Evolutionary conservation across 1,284 basidiomycete species (phyloP), one percentile per base, ranked within the genome.

Genomic region (Trichosporon sp.): DNA sequence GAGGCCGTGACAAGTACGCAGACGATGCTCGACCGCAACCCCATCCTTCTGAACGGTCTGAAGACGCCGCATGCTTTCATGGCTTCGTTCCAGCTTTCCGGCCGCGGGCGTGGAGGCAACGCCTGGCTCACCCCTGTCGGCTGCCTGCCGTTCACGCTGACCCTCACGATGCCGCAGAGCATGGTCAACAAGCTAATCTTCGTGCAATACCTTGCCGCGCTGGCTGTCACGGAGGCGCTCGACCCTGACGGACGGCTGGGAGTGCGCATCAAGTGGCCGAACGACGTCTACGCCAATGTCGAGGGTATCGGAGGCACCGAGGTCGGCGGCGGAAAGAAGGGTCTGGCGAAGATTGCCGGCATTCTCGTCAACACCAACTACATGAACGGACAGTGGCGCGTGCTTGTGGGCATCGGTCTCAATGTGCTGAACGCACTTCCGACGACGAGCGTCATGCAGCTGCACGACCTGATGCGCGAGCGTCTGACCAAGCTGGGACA

Each of bases 241-340:
- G 81, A 79, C 67, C 78, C 77, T 27, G 82, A 82, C 65, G 89
- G 87, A 0, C 81, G 83, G 13, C 71, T 85, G 0, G 83, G 83
- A 4, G 85, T 95, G 4, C 85, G 87, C 56, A 83, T 99, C 61
- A 99, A 99, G 80, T 99, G 96, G 96, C 95, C 95, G 11, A 99
- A 99, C 74, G 95, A 99, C 74, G 82, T 99, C 7, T 99, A 98
- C 74, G 89, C 87, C 2, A 84, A 82, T 34, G 72, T 73, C 9
- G 81, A 82, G 8, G 82, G 81, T 6, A 82, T 80, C 7, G 75
- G 77, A 2, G 74, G 76, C 21, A 72, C 73, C 0, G 65, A 70
- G 44, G 68, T 71, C 7, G 75, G 75, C 23, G 59, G 66, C 10
- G 77, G 77, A 56, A 76, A 83, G 68, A 84, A 82, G 70, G 88